phyloP scores from a whole-genome alignment of 106 monocot species.

The Acorus calamus region DNA sequence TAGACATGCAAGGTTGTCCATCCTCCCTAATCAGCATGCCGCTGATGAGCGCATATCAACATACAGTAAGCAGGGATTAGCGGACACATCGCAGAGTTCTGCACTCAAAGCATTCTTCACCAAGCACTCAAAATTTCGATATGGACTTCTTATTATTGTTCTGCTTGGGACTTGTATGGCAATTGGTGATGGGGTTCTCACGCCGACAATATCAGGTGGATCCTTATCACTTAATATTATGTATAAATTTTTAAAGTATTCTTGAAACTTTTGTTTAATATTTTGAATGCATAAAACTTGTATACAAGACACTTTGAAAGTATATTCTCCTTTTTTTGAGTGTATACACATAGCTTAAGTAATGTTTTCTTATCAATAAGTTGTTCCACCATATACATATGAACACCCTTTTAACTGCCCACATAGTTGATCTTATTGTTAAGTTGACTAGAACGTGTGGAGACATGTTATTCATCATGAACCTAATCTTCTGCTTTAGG shows the following conservation, averaged over 20 bases:
- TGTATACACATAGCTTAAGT: too few species aligned
- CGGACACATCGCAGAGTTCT: conserved; percentile 31
- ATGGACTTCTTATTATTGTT: conserved; percentile 43
- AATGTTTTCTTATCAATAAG: too few species aligned
- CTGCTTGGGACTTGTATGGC: conserved; percentile 71
- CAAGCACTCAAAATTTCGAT: conserved; percentile 33
- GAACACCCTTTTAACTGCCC: too few species aligned
- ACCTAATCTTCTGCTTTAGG: background rate
- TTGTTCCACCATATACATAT: too few species aligned
- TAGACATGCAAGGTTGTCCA: conserved; percentile 55
- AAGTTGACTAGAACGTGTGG: too few species aligned
- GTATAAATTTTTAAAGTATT: background rate
- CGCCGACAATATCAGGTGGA: conserved; percentile 76
- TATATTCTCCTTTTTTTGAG: too few species aligned
- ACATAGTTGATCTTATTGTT: too few species aligned
- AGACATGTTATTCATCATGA: too few species aligned
- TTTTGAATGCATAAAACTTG: too few species aligned
- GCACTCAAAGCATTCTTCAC: conserved; percentile 41
- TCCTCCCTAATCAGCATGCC: conserved; percentile 66
- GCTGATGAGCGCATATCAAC: conserved; percentile 60
- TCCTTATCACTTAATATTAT: background rate
- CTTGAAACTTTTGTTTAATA: too few species aligned
- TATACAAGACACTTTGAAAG: too few species aligned
- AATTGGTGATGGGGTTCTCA: conserved; percentile 69
- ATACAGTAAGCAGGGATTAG: conserved; percentile 26